Percentiles rank a stretch among this genome's conserved stretches.
These are phyloP conservation scores for Alternaria conjuncta DNA, from an alignment of 2,329 filamentous ascomycete genomes.

Conservation along the genomic window DNA sequence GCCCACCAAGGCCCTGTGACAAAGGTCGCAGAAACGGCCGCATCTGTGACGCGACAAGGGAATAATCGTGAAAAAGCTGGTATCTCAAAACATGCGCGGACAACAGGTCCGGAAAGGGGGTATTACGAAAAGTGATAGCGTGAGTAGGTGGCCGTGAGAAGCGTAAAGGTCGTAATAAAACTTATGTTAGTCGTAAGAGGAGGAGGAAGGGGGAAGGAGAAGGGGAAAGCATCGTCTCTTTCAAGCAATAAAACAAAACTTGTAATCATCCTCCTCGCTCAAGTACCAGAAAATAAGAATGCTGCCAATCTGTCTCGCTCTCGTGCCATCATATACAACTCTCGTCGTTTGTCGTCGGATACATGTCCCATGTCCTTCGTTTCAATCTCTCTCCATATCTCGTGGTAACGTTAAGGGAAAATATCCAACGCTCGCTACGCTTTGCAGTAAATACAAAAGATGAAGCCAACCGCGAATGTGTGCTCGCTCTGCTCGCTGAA, in stretches of 20 bases:
- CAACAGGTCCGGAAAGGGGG: constrained; percentile 9
- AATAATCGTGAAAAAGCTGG: constrained; percentile 7
- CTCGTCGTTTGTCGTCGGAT: constrained; percentile 25
- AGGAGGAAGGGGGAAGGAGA: neutral
- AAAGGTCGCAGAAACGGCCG: constrained; percentile 15
- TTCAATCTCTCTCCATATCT: constrained; percentile 11
- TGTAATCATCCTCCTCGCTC: constrained; percentile 3
- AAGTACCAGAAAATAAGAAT: neutral
- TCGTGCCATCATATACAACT: constrained; percentile 23
- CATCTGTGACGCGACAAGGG: constrained; percentile 1
- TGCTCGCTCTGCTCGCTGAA: constrained; percentile 31
- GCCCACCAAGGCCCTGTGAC: constrained; percentile 10
- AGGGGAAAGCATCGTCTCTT: constrained; percentile 19
- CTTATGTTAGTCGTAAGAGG: constrained; percentile 3
- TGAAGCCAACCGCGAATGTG: constrained; percentile 35
- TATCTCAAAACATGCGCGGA: constrained; percentile 14
- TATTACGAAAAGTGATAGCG: constrained; percentile 17
- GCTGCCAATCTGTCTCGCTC: constrained; percentile 8
- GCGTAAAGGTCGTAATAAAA: neutral
- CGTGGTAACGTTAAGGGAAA: constrained; percentile 35
- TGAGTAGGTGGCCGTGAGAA: neutral
- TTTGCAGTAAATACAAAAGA: constrained; percentile 31
- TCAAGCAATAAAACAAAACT: constrained; percentile 17
- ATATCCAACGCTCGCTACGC: constrained; percentile 43
- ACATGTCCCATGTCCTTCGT: constrained; percentile 22